Conservation (phyloP, 331 rosid genomes). For the Erythrophleum ivorense region DNA sequence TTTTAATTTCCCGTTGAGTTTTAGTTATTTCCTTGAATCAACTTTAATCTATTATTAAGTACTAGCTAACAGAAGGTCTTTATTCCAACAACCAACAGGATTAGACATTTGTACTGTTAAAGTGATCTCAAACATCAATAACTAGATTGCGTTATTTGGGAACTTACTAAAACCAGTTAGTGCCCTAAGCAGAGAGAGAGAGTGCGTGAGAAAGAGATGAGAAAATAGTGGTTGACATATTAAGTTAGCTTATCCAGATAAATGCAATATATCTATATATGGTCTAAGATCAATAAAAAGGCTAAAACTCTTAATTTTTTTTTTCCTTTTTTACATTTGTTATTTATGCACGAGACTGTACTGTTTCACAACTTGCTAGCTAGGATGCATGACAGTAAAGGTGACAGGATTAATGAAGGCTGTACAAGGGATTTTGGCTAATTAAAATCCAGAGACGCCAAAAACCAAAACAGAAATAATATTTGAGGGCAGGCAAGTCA, state of each 20-base stretch:
- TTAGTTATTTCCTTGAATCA: constrained; percentile 52
- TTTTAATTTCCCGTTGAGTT: constrained; percentile 7
- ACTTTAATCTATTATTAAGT: constrained; percentile 46
- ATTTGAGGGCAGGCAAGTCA: neutral
- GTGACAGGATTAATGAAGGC: neutral
- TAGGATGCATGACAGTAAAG: neutral
- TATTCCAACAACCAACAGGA: constrained; percentile 90
- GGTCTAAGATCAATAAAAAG: neutral
- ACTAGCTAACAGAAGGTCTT: constrained; percentile 40
- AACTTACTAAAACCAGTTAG: constrained; percentile 39
- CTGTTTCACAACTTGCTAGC: no score
- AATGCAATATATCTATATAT: neutral
- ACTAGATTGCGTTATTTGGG: constrained; percentile 40
- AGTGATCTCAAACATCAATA: constrained; percentile 43
- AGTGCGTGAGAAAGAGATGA: neutral
- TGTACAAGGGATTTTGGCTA: neutral
- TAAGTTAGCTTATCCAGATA: constrained; percentile 8
- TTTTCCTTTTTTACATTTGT: neutral
- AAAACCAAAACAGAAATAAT: neutral
- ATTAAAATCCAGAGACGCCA: neutral
- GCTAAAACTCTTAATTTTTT: neutral
- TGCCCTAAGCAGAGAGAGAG: constrained; percentile 30
- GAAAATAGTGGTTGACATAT: constrained; percentile 35
- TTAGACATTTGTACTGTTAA: constrained; percentile 80
- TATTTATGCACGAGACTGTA: neutral